Evolutionary conservation across 768 basidiomycete species (phyloP), one percentile per base, ranked within the genome.

Genomic region (Wakefieldia striispora): DNA sequence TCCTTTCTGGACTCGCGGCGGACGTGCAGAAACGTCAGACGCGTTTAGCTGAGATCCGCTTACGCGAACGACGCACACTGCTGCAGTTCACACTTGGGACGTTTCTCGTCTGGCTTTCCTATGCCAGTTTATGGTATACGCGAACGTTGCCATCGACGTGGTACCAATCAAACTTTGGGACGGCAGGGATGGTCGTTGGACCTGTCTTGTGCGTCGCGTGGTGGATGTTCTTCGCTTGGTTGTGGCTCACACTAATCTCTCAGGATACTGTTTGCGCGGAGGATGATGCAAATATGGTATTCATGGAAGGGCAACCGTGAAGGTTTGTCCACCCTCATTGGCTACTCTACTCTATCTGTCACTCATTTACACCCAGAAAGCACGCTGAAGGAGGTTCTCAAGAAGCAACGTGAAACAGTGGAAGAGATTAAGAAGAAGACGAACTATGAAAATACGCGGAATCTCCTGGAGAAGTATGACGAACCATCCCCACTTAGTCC

Each of bases 351-450:
- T 42, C 24, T 26, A 33, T 27, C 38, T 21, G 1, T 23, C 43
- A 23, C 35, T 42, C 47, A 47, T 33, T 7, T 27, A 9, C 43
- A 16, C 45, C 21, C 63, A 97, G 95, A 98, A 69, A 88, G 82
- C 65, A 82, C 83, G 3, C 75, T 98, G 16, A 84, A 86, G 48
- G 67, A 69, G 1, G 73, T 94, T 4, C 77, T 88, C 62, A 86
- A 85, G 61, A 75, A 86, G 60, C 92, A 95, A 54, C 85, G 90
- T 17, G 75, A 78, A 20, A 93, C 90, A 62, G 80, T 99, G 33
- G 93, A 95, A 55, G 95, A 97, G 58, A 91, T 98, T 57, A 99
- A 99, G 78, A 92, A 93, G 74, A 93, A 90, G 66, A 97, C 95
- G 2, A 95, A 97, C 58, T 99, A 91, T 68, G 91, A 99, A 64